Base-by-base conservation (phyloP, 495 filamentous ascomycete genomes). In the Trichodelitschia bisporula region DNA sequence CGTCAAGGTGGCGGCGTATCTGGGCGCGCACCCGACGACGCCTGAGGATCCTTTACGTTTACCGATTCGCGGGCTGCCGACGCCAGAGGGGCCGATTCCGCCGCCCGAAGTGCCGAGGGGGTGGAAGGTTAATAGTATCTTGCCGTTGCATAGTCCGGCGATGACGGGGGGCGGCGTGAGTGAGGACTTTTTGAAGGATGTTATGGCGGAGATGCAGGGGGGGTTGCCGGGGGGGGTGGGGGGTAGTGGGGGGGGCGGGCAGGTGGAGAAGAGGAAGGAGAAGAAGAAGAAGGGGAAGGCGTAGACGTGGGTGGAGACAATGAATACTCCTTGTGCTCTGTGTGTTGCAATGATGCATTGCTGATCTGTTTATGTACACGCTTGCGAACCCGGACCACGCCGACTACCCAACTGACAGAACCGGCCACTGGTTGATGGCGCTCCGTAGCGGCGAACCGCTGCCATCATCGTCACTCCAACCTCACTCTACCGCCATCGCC, bases 161-260 rank as follows among this genome's bases (percentile, higher is more conserved):
- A 60, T 95, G 50, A 89, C 72, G 30, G 86, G 86, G 2, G 84
- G 89, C 15, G 86, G 86, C 15, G 80, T 97, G 4, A 89, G 74
- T 37, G 86, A 97, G 46, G 90, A 97, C 41, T 75, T 91, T 16
- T 67, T 97, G 40, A 83, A 86, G 59, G 83, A 97, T 36, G 91
- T 93, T 58, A 92, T 97, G 84, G 68, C 64, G 26, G 80, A 89
- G 56, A 89, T 93, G 80, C 60, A 66, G 43, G 59, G 54, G 34
- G 55, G 60, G 46, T 39, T 59, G 42, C 59, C 57, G 12, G 61
- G 53, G 1, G 60, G 57, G 29, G 55, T 53, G 0, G 33, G 44
- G 27, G 39, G 56, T 47, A 44, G 47, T 49, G 19, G 48, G 47
- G 26, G 57, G 57, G 55, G 48, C 48, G 32, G 56, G 50, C 39